phyloP scores from a whole-genome alignment of 768 basidiomycete species.

The Pisolithus albus region DNA sequence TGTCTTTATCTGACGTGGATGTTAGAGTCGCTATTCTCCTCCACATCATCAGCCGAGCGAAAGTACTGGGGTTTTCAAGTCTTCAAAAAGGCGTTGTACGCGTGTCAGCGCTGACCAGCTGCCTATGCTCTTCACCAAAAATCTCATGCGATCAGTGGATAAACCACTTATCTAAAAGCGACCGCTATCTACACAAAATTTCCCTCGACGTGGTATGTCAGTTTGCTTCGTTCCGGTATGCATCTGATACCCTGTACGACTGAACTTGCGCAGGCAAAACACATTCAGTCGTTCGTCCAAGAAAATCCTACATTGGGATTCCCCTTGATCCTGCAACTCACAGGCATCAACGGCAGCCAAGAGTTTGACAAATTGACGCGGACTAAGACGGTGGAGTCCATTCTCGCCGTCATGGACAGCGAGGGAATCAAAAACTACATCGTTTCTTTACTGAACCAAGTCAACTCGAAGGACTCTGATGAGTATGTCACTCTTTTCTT shows the following conservation, averaged over 20 bases:
- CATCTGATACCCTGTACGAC: not conserved
- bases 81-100: conserved; percentile 71
- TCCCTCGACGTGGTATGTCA: conserved; percentile 70
- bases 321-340: conserved; percentile 76
- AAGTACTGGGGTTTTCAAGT: conserved; percentile 97
- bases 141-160: conserved; percentile 97
- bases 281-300: conserved; percentile 70
- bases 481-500: conserved; percentile 30
- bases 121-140: conserved; percentile 86
- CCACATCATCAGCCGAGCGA: conserved; percentile 76
- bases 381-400: conserved; percentile 86
- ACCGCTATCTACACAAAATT: conserved; percentile 85
- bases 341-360: conserved; percentile 73
- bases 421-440: conserved; percentile 77
- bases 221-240: not conserved
- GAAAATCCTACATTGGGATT: conserved; percentile 76
- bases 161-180: conserved; percentile 83
- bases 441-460: conserved; percentile 56
- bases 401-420: conserved; percentile 66
- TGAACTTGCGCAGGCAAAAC: conserved; percentile 47
- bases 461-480: conserved; percentile 38
- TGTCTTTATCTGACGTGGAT: not conserved
- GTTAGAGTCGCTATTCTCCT: conserved; percentile 79
- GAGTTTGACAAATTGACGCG: conserved; percentile 90
- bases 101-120: conserved; percentile 59